Conservation (phyloP, 768 basidiomycete genomes). For the Sarcodon aspratus region DNA sequence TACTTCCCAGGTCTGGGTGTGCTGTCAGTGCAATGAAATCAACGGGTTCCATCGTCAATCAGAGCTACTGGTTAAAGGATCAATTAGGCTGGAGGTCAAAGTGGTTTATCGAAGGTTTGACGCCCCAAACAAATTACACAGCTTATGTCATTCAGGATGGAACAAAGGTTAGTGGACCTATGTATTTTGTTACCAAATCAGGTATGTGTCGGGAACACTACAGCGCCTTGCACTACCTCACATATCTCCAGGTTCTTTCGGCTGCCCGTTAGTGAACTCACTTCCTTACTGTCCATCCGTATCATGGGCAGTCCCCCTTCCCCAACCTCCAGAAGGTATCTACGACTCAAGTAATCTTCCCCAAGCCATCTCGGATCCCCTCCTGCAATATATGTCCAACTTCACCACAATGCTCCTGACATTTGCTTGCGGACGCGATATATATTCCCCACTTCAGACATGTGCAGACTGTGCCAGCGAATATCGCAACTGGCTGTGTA, state of each 20-base stretch:
- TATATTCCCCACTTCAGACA: conserved; percentile 67
- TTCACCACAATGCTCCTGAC: conserved; percentile 66
- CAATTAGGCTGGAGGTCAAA: conserved; percentile 51
- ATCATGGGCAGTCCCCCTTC: conserved; percentile 60
- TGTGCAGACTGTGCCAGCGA: conserved; percentile 66
- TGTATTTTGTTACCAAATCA: conserved; percentile 69
- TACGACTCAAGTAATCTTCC: conserved; percentile 47
- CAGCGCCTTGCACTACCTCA: not conserved
- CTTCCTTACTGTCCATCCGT: conserved; percentile 67
- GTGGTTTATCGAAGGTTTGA: conserved; percentile 51
- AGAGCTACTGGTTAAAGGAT: conserved; percentile 48
- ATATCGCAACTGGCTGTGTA: conserved; percentile 74
- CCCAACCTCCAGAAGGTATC: conserved; percentile 29
- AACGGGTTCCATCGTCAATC: conserved; percentile 26
- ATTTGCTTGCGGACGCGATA: conserved; percentile 69
- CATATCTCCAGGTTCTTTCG: conserved; percentile 38
- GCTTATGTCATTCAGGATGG: conserved; percentile 49
- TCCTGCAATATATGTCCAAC: conserved; percentile 53
- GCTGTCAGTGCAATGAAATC: conserved; percentile 28
- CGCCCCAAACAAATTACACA: conserved; percentile 67
- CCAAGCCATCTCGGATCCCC: conserved; percentile 29
- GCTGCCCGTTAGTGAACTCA: conserved; percentile 58
- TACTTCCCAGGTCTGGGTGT: conserved; percentile 47
- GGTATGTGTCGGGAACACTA: conserved; percentile 24
- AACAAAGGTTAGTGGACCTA: conserved; percentile 51